Evolutionary conservation across 331 rosid genomes (phyloP), one percentile per base, ranked within the genome.

Genomic region (Quercus tomentella): DNA sequence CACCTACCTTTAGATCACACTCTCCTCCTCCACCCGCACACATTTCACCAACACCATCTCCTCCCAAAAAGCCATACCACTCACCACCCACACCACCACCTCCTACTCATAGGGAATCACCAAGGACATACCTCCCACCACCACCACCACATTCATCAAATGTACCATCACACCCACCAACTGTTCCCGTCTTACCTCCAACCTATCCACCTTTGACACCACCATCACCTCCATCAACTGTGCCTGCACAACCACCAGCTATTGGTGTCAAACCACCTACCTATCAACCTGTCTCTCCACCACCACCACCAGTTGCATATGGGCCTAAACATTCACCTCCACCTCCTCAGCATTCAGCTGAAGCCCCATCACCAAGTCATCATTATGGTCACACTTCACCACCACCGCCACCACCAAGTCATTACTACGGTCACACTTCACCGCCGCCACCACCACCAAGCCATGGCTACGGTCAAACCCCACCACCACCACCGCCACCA

Each of bases 1-100:
- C 89, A 20, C 89, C 86, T 35, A 79, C 86, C 30, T 72, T 30
- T n/a, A 76, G 82, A 73, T 52, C 73, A 17, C 81, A 74, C 17
- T 7, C 88, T 49, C 89, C 86, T 10, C 86, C 86, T 1, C 89
- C 84, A 52, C 8, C 67, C 12, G 22, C 8, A 20, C 66, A 58
- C 66, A 18, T 18, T 58, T 58, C 61, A 22, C 69, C 69, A 7
- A 1, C 77, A 4, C 31, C 80, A 5, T 2, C 85, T n/a, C 70
- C 75, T 20, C 31, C 84, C 5, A 23, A 22, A 20, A 72, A 3
- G 35, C 2, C 70, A 65, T 22, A 52, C 73, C 1, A 20, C 61
- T 22, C 73, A 14, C 75, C 60, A 7, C 75, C 56, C 2, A 11
- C 70, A 10, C 22, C 70, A 23, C 51, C 84, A 14, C 86, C 83